Base-by-base conservation (phyloP, 176 grass and related monocot species). In the Guadua angustifolia region DNA sequence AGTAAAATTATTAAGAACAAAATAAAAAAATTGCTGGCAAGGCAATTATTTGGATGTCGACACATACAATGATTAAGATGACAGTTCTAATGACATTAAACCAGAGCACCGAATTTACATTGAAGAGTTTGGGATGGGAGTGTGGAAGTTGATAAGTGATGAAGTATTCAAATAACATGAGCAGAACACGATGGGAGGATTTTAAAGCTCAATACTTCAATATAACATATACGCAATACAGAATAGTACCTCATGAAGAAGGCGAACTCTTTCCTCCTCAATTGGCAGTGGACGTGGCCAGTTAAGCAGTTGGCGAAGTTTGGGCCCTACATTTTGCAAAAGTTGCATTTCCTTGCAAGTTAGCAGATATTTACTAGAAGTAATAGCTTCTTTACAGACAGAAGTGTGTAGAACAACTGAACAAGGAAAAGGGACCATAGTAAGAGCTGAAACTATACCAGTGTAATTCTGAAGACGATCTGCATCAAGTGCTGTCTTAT, bases 261-360 rank as follows among this genome's bases (percentile, higher is more conserved):
- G 86, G 16, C 96, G 82, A 10, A 95, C 87, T 82, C 93, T 83
- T 91, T 99, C 96, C 69, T 99, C 96, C 81, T 99, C 91, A 80
- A 93, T 88, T 68, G 96, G 96, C 25, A 99, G 66, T 83, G 89
- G 91, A 17, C 93, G 85, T 56, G 96, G 93, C 96, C 96, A 99
- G 56, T 92, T 92, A 40, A 99, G 74, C 71, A 99, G 83, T 84
- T 92, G 62, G 65, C 91, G 80, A 32, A 99, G 82, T 70, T 99
- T 64, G 7, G 89, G 69, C 10, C 93, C 96, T 95, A 89, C n/a
- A 85, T 69, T 76, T 89, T 75, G 29, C 44, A 91, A 50, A 82
- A 42, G 17, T 52, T 63, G 13, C 35, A 58, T 74, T 39, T 79
- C 15, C 62, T 70, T 72, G 5, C 21, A 71, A 26, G 68, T 89